phyloP scores from a whole-genome alignment of 2,329 filamentous ascomycete genomes.

The Elsinoe batatas region DNA sequence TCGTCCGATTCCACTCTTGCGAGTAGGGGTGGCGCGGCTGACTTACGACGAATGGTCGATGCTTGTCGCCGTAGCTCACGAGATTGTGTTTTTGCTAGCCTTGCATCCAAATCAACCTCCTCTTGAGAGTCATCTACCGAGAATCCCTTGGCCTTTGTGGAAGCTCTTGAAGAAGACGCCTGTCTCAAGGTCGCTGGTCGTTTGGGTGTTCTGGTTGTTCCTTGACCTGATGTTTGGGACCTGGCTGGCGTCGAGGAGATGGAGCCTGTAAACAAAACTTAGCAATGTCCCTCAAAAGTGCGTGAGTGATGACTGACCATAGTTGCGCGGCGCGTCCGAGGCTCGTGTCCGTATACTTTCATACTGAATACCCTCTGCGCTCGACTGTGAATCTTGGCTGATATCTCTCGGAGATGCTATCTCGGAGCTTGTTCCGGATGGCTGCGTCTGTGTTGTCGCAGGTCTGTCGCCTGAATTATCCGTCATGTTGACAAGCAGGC shows the following conservation, averaged over 20 bases:
- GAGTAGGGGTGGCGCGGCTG: slow-evolving; percentile 36
- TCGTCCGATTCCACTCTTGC: slow-evolving; percentile 41
- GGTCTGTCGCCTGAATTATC: slow-evolving; percentile 7
- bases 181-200: slow-evolving; percentile 67
- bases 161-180: slow-evolving; percentile 62
- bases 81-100: slow-evolving; percentile 30
- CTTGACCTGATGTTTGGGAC: neutral
- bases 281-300: neutral
- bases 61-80: slow-evolving; percentile 37
- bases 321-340: slow-evolving; percentile 21
- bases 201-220: slow-evolving; percentile 38
- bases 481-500: slow-evolving; percentile 3
- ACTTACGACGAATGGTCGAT: slow-evolving; percentile 42
- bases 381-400: slow-evolving; percentile 1
- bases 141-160: slow-evolving; percentile 75
- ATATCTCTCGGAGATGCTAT: neutral
- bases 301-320: slow-evolving; percentile 23
- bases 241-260: slow-evolving; percentile 10
- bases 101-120: slow-evolving; percentile 65
- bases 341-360: slow-evolving; percentile 9
- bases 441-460: neutral
- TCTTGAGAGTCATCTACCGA: slow-evolving; percentile 80
- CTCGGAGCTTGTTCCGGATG: slow-evolving; percentile 1
- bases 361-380: slow-evolving; percentile 8
- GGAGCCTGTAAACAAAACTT: neutral